Percentiles rank a stretch among this genome's conserved stretches.
Conservation (phyloP, 2,329 filamentous ascomycete genomes). For the Aschersonia sp. region DNA sequence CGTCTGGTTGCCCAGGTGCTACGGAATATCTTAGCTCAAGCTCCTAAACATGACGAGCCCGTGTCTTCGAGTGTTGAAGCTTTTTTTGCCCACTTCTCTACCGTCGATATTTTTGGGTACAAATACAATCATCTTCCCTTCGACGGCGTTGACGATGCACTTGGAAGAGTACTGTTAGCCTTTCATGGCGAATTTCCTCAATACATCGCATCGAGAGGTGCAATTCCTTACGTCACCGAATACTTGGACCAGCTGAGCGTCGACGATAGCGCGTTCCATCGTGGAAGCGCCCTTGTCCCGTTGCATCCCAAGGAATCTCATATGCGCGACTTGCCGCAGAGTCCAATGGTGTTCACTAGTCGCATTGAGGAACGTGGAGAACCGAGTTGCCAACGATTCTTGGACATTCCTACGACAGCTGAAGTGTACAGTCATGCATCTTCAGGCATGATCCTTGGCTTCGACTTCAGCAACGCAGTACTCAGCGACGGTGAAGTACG, state of each 20-base stretch:
- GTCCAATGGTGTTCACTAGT: neutral
- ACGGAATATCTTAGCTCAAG: neutral
- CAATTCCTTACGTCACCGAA: neutral
- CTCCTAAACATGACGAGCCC: neutral
- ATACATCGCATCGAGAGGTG: neutral
- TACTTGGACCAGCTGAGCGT: neutral
- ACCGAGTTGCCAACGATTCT: neutral
- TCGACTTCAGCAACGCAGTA: neutral
- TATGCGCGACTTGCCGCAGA: neutral
- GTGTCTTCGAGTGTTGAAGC: neutral
- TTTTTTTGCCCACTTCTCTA: neutral
- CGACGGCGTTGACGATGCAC: neutral
- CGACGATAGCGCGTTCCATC: neutral
- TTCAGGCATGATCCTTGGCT: neutral
- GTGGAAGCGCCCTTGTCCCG: neutral
- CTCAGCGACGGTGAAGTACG: neutral
- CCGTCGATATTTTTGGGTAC: neutral
- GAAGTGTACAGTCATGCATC: neutral
- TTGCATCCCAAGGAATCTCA: neutral
- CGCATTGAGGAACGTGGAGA: neutral
- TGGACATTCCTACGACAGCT: neutral
- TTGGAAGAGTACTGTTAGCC: neutral
- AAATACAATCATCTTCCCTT: neutral
- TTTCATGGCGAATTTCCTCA: neutral
- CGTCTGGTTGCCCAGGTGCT: neutral